phyloP scores from a whole-genome alignment of 345 rosid species.

The Gossypium mustelinum region DNA sequence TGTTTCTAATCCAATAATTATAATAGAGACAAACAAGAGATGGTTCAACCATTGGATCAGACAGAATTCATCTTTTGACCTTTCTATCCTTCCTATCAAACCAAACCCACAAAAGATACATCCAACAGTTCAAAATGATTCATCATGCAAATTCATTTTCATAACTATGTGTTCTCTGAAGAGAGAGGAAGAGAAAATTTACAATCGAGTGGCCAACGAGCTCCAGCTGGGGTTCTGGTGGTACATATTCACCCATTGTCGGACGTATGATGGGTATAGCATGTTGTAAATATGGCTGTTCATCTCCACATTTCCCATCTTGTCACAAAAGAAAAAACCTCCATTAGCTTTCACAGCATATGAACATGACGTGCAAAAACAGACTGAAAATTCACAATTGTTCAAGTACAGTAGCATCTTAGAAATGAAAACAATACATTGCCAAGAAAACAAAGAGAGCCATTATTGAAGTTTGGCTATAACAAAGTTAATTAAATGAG shows the following conservation, averaged over 20 bases:
- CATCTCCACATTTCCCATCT: conserved; percentile 29
- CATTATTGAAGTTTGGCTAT: neutral
- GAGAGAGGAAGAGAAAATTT: conserved; percentile 20
- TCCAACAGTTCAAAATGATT: neutral
- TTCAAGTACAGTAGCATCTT: neutral
- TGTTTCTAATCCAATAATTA: neutral
- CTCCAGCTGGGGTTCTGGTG: conserved; percentile 30
- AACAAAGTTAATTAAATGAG: neutral
- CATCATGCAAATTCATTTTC: neutral
- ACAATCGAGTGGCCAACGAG: conserved; percentile 33
- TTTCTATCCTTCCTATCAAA: conserved; percentile 8
- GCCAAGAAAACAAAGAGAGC: neutral
- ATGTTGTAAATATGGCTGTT: conserved; percentile 18
- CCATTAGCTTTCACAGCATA: conserved; percentile 5
- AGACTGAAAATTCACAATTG: neutral
- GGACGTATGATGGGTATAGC: conserved; percentile 21
- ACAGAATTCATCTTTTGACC: neutral
- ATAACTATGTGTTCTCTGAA: neutral
- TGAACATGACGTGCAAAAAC: neutral
- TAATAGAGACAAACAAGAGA: neutral
- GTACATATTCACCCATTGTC: conserved; percentile 21
- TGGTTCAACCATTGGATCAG: neutral
- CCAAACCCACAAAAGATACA: neutral
- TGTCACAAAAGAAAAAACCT: conserved; percentile 12
- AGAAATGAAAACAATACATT: neutral